These are phyloP conservation scores for Ophiostoma tasmaniense DNA, from an alignment of 2,329 filamentous ascomycete species.

Conservation along the genomic window DNA sequence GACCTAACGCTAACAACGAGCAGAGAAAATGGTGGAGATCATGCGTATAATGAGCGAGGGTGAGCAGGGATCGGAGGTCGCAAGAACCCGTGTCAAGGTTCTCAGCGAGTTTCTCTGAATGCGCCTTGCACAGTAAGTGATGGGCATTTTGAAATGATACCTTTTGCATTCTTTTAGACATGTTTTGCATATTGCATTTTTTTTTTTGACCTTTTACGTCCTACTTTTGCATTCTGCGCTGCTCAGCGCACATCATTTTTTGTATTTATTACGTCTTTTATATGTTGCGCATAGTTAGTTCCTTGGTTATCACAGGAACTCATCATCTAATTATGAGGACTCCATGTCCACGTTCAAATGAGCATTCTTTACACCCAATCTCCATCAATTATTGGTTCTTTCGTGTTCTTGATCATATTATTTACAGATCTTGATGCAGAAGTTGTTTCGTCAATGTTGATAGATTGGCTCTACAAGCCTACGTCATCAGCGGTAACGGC, in stretches of 20 bases:
- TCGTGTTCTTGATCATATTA: neutral
- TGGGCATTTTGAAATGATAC: neutral
- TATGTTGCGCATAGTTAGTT: neutral
- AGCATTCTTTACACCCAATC: neutral
- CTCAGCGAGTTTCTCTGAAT: conserved; percentile 43
- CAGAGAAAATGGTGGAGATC: conserved; percentile 49
- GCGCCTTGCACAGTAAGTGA: neutral
- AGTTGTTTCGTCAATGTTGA: neutral
- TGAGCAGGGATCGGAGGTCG: conserved; percentile 49
- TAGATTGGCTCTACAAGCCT: neutral
- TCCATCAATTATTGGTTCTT: neutral
- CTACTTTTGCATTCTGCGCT: neutral
- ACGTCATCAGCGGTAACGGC: neutral
- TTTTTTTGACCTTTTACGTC: neutral
- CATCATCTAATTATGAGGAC: neutral
- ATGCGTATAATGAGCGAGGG: conserved; percentile 50
- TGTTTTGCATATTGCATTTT: neutral
- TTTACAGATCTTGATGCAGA: neutral
- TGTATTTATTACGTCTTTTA: neutral
- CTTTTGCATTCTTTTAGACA: neutral
- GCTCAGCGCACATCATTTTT: neutral
- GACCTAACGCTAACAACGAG: neutral
- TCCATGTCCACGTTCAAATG: neutral
- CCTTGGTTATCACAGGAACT: neutral
- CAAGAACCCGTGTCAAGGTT: conserved; percentile 50